Percentiles rank a stretch among this genome's conserved stretches.
Evolutionary conservation across 768 basidiomycete genomes (phyloP).

Genomic region (Psilocybe sp.): DNA sequence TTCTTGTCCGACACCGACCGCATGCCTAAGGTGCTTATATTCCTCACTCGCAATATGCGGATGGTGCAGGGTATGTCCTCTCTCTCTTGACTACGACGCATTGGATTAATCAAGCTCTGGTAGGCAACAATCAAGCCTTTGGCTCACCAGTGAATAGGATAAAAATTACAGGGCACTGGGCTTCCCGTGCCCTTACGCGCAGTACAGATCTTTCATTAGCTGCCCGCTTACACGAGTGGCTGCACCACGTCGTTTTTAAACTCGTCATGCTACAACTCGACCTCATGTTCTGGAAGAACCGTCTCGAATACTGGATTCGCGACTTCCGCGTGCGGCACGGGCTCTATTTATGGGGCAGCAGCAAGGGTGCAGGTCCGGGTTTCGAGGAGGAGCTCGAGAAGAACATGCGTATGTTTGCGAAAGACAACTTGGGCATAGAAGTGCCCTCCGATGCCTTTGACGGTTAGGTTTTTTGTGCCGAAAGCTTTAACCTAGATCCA

Average conservation of each 20-base stretch:
- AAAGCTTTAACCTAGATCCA: no score
- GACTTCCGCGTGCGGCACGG: conserved; percentile 29
- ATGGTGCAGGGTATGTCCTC: conserved; percentile 46
- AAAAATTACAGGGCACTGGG: conserved; percentile 85
- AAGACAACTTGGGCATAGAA: conserved; percentile 76
- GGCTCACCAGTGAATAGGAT: conserved; percentile 88
- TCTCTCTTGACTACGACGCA: conserved; percentile 13
- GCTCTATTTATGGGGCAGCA: conserved; percentile 42
- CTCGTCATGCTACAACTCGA: conserved; percentile 68
- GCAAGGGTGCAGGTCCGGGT: conserved; percentile 34
- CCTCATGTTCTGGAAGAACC: conserved; percentile 63
- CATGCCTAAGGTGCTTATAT: conserved; percentile 76
- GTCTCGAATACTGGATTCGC: conserved; percentile 49
- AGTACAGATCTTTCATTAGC: conserved; percentile 37
- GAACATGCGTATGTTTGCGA: conserved; percentile 73
- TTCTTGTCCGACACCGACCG: conserved; percentile 74
- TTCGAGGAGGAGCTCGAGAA: conserved; percentile 85
- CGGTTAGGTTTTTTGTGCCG: conserved; percentile 24
- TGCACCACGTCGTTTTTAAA: conserved; percentile 61
- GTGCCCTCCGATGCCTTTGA: conserved; percentile 56
- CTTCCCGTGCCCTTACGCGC: conserved; percentile 61
- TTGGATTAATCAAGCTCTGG: conserved; percentile 9
- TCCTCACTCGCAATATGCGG: conserved; percentile 76
- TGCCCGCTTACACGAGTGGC: conserved; percentile 49
- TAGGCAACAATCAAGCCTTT: conserved; percentile 78